A percentile compares a stretch with the other conserved stretches of the same genome.
These are phyloP conservation scores for Lithohypha guttulata DNA, from an alignment of 2,329 filamentous ascomycete species.

Conservation along the genomic window DNA sequence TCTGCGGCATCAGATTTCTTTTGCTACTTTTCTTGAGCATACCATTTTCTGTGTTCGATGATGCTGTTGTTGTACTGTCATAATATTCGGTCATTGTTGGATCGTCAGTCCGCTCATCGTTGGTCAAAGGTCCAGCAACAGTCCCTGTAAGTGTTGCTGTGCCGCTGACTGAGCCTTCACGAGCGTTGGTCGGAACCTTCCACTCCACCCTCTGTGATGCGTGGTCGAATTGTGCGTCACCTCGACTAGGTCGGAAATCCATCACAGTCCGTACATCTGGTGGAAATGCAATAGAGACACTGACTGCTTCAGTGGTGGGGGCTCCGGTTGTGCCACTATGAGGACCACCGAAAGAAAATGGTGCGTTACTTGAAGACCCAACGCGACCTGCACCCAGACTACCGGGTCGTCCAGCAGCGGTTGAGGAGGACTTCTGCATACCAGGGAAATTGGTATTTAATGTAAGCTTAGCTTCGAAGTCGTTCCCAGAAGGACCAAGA, in stretches of 20 bases:
- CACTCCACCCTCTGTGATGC: slow-evolving; percentile 67
- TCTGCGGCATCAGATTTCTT: slow-evolving; percentile 68
- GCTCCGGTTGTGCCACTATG: slow-evolving; percentile 45
- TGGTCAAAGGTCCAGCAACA: slow-evolving; percentile 44
- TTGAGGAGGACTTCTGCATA: slow-evolving; percentile 33
- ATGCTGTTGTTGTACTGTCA: slow-evolving; percentile 28
- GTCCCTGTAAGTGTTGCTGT: slow-evolving; percentile 70
- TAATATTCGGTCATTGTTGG: slow-evolving; percentile 37
- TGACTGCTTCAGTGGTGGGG: slow-evolving; percentile 63
- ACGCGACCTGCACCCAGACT: slow-evolving; percentile 23
- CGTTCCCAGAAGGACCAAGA: slow-evolving; percentile 61
- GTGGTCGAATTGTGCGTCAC: slow-evolving; percentile 72
- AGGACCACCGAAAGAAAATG: slow-evolving; percentile 37
- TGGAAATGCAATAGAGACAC: slow-evolving; percentile 69
- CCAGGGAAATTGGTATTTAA: slow-evolving; percentile 56
- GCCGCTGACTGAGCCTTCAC: slow-evolving; percentile 59
- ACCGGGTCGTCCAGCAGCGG: slow-evolving; percentile 21
- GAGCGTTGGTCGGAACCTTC: slow-evolving; percentile 55
- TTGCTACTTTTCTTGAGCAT: slow-evolving; percentile 40
- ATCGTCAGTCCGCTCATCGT: slow-evolving; percentile 24
- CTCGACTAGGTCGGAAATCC: slow-evolving; percentile 68
- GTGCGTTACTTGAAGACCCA: slow-evolving; percentile 38
- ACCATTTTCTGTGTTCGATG: slow-evolving; percentile 16
- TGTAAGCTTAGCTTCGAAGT: slow-evolving; percentile 78
- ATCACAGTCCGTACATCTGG: slow-evolving; percentile 68